A percentile compares a stretch with the other conserved stretches of the same genome.
These are phyloP conservation scores for Porogramme epimiltina DNA, from an alignment of 1,284 basidiomycete species.

Conservation along the genomic window DNA sequence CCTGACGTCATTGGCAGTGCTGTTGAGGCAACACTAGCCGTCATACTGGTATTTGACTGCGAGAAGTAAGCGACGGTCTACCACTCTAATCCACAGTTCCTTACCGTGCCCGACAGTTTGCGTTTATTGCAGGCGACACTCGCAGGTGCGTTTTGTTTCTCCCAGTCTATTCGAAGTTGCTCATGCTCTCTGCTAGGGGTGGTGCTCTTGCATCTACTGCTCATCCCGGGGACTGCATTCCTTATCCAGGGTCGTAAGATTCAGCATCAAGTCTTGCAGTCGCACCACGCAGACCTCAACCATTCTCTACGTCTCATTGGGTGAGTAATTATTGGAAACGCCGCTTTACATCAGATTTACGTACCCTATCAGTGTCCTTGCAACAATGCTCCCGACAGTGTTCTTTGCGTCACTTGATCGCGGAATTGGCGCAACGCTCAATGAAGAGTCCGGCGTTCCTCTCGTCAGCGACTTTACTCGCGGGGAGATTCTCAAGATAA, in stretches of 20 bases:
- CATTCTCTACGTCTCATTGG: conserved; percentile 68
- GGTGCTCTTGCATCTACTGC: conserved; percentile 59
- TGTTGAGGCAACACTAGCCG: conserved; percentile 66
- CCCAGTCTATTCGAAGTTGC: background rate
- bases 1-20: conserved; percentile 33
- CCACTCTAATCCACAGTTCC: too few relatives aligned
- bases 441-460: conserved; percentile 4
- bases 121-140: conserved; percentile 62
- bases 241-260: conserved; percentile 61
- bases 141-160: conserved; percentile 40
- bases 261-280: conserved; percentile 50
- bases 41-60: conserved; percentile 64
- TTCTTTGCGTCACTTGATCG: conserved; percentile 65
- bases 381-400: conserved; percentile 61
- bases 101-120: conserved; percentile 35
- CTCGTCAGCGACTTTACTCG: conserved; percentile 32
- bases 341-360: background rate
- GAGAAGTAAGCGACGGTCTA: too few relatives aligned
- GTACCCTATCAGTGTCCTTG: conserved; percentile 63
- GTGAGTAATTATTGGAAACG: conserved; percentile 33
- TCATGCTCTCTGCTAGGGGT: conserved; percentile 43
- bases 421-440: conserved; percentile 19
- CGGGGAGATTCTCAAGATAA: conserved; percentile 53
- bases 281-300: conserved; percentile 59
- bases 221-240: conserved; percentile 63